Base-by-base conservation (phyloP, 345 rosid species). In the Hibiscus trionum region DNA sequence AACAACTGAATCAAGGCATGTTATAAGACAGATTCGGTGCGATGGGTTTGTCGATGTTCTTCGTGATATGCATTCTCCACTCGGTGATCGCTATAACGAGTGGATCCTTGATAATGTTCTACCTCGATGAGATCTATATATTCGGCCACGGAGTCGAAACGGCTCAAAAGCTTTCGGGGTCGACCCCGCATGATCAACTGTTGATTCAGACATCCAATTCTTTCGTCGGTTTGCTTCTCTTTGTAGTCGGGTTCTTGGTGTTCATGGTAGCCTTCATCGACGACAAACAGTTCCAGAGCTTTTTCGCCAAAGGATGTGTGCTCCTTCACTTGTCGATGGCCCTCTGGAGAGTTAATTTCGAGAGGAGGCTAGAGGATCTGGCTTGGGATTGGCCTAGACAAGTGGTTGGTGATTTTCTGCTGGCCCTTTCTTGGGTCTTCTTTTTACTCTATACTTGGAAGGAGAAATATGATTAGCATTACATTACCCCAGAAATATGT, bases 361-460 rank as follows among this genome's bases (percentile, higher is more conserved):
- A 85, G 70, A 73, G 82, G 47, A 78, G 78, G 77, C 70, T 85
- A 33, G 86, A 81, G 74, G 86, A 76, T 69, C 77, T 83, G 75
- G 85, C 84, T 33, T 71, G 79, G 83, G 73, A 77, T 69, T 83
- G 83, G 88, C 82, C 83, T 0, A 85, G 79, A 62, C 85, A 83
- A 53, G 76, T 65, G 2, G 70, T 64, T 12, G 88, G 85, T n/a
- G 85, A 85, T 74, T 21, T 79, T 15, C 42, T 71, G 58, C 47
- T 79, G 66, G 82, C 86, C 4, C 82, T 76, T 47, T 83, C 85
- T 7, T 85, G 88, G 86, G 76, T 76, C 1, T 83, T 78, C 75
- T 79, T 83, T 73, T 61, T 79, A 12, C 66, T 79, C 14, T 80
- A 76, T 39, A 33, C 68, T 44, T 81, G 86, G 83, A 79, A 79